These are phyloP conservation scores for Stachybotrys elegans DNA, from an alignment of 2,329 filamentous ascomycete genomes.

Conservation along the genomic window DNA sequence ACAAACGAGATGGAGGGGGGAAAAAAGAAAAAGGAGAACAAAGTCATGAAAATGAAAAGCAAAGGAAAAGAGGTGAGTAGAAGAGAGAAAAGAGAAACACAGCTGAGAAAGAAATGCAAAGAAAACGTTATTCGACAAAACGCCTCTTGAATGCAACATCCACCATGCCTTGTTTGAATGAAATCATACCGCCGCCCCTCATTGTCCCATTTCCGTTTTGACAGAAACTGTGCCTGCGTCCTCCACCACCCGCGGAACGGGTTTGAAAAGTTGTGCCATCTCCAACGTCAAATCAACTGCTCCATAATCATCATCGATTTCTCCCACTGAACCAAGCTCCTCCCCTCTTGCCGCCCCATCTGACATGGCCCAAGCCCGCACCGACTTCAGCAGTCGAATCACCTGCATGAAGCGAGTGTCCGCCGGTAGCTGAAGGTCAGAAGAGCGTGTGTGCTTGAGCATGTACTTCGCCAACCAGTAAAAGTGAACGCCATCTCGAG, in stretches of 20 bases:
- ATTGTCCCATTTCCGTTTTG: slow-evolving; percentile 32
- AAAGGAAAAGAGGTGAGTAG: neutral
- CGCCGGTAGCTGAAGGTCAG: slow-evolving; percentile 50
- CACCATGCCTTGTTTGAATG: slow-evolving; percentile 24
- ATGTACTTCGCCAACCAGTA: slow-evolving; percentile 67
- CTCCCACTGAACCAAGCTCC: slow-evolving; percentile 62
- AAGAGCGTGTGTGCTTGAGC: slow-evolving; percentile 50
- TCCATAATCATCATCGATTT: slow-evolving; percentile 64
- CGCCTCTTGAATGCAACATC: slow-evolving; percentile 33
- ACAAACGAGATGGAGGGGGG: slow-evolving; percentile 6
- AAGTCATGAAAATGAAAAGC: slow-evolving; percentile 17
- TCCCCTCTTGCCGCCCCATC: slow-evolving; percentile 62
- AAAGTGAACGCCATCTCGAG: slow-evolving; percentile 65
- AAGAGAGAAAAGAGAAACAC: slow-evolving; percentile 6
- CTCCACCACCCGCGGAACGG: slow-evolving; percentile 43
- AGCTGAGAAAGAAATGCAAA: slow-evolving; percentile 20
- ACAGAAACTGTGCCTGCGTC: slow-evolving; percentile 36
- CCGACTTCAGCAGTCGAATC: slow-evolving; percentile 55
- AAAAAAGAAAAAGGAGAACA: slow-evolving; percentile 13
- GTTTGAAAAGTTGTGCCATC: slow-evolving; percentile 67
- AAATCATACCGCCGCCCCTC: slow-evolving; percentile 23
- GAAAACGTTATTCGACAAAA: slow-evolving; percentile 30
- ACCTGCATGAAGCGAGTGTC: slow-evolving; percentile 57
- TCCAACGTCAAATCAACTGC: slow-evolving; percentile 60
- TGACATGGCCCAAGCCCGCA: slow-evolving; percentile 54